Conservation (phyloP, 2,329 filamentous ascomycete genomes). For the Cladophialophora carrionii region DNA sequence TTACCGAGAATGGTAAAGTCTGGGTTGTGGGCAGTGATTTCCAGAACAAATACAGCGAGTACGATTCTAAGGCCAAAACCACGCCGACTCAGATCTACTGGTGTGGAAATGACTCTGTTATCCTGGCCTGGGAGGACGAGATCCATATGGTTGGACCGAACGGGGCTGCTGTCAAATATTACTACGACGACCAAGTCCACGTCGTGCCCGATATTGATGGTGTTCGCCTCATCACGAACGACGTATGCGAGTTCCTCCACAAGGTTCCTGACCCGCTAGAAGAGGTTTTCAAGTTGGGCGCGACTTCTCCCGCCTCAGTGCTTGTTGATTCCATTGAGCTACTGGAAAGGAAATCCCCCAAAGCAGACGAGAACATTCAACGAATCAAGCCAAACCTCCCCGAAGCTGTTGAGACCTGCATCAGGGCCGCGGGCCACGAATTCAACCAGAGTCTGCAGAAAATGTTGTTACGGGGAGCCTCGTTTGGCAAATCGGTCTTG, state of each 20-base stretch:
- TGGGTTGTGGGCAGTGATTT: conserved; percentile 97
- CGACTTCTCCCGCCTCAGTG: conserved; percentile 87
- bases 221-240: conserved; percentile 85
- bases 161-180: conserved; percentile 73
- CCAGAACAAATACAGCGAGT: conserved; percentile 86
- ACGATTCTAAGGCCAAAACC: conserved; percentile 83
- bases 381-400: conserved; percentile 84
- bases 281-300: conserved; percentile 85
- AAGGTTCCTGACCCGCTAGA: conserved; percentile 85
- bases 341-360: conserved; percentile 89
- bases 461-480: conserved; percentile 90
- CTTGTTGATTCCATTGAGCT: conserved; percentile 89
- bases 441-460: conserved; percentile 93
- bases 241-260: conserved; percentile 96
- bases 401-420: conserved; percentile 90
- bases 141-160: conserved; percentile 89
- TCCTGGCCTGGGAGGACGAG: conserved; percentile 97
- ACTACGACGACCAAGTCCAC: conserved; percentile 90
- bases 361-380: conserved; percentile 97
- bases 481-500: conserved; percentile 94
- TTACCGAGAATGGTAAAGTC: conserved; percentile 79
- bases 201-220: conserved; percentile 86
- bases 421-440: conserved; percentile 90
- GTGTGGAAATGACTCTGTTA: conserved; percentile 93
- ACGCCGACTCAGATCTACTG: conserved; percentile 86